Evolutionary conservation across 2,329 filamentous ascomycete species (phyloP), one percentile per base, ranked within the genome.

Genomic region (Botrytis fabae): DNA sequence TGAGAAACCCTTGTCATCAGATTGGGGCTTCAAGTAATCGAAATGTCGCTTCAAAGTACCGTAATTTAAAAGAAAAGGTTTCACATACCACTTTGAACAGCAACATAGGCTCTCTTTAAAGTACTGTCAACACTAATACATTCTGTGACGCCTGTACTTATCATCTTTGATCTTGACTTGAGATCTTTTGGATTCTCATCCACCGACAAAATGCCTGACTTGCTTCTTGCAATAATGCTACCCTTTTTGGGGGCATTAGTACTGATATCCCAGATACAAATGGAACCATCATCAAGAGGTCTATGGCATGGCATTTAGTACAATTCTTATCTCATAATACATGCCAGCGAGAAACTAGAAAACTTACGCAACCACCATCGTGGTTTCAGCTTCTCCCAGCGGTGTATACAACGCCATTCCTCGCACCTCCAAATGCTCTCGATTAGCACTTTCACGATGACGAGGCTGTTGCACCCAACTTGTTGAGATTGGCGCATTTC

Each of bases 181-280:
- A 85, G 83, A 69, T 83, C 66, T 42, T 72, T 81, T 71, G 85
- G 82, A 1, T 83, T 82, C 4, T 85, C 84, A 73, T 86, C 85
- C n/a, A 85, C 83, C 72, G 91, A 90, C 25, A 97, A 85, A 14
- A 95, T 85, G 0, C 91, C 92, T 0, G 90, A 85, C 32, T 83
- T 83, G 81, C 92, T 96, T 75, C 87, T 87, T 1, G 88, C 89
- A 18, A 93, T 76, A 46, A 96, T 88, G 4, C 85, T 87, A 2
- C 93, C 92, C 76, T 86, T 87, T 75, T 80, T 85, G 8, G 82
- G 82, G 65, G 83, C 83, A 44, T 85, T 87, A 1, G 87, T 87
- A 71, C 87, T 89, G 69, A 93, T 84, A 79, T 97, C 92, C 94
- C 94, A 98, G 10, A 97, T 83, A 77, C 91, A 93, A n/a, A 98